phyloP scores from a whole-genome alignment of 2,329 filamentous ascomycete genomes.

The Zymoseptoria ardabiliae region DNA sequence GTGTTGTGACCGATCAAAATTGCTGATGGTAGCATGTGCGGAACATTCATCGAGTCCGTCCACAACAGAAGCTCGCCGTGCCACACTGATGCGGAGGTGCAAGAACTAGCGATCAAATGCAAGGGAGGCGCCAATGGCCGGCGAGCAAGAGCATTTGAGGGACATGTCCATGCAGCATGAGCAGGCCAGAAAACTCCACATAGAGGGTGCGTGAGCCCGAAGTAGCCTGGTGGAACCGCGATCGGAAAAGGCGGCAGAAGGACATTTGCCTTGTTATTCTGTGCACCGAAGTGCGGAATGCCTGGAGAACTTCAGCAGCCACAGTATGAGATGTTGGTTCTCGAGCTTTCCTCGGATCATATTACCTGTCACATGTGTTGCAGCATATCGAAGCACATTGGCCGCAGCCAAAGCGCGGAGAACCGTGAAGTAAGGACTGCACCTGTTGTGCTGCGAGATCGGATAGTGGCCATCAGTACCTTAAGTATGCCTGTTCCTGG shows the following conservation, averaged over 20 bases:
- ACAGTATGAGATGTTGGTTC: not conserved
- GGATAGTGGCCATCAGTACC: not conserved
- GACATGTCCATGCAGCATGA: not conserved
- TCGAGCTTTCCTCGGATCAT: not conserved
- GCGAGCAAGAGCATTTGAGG: not conserved
- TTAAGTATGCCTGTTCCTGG: not conserved
- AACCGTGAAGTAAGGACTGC: not conserved
- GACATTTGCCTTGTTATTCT: not conserved
- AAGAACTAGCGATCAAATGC: not conserved
- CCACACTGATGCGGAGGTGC: not conserved
- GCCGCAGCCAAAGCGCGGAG: not conserved
- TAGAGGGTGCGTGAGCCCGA: not conserved
- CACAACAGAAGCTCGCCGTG: not conserved
- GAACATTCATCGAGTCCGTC: not conserved
- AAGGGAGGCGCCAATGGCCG: not conserved
- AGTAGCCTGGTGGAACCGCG: not conserved
- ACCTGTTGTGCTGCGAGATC: not conserved
- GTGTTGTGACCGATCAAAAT: not conserved
- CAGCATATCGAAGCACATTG: not conserved
- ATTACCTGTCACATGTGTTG: not conserved
- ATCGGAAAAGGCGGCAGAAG: not conserved
- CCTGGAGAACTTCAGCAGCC: not conserved
- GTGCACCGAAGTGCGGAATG: not conserved
- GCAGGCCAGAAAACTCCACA: not conserved
- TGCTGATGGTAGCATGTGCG: not conserved